Conservation (phyloP, 2,329 filamentous ascomycete species). For the Arthrobotrys sphaeroides region DNA sequence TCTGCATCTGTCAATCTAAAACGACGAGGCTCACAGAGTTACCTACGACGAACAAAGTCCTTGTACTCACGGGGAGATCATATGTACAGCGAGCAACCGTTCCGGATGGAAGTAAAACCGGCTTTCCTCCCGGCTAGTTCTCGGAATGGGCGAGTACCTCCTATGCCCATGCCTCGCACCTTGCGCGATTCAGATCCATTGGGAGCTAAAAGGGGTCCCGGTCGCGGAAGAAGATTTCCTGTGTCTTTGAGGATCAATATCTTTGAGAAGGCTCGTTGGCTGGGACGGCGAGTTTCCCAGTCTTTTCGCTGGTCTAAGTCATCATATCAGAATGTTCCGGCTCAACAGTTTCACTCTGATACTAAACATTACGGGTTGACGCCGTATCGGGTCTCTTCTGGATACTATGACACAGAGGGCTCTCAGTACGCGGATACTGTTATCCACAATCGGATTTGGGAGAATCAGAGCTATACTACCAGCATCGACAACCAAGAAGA, state of each 20-base stretch:
- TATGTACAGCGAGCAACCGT: slow-evolving; percentile 10
- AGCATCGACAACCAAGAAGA: slow-evolving; percentile 46
- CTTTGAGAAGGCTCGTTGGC: slow-evolving; percentile 32
- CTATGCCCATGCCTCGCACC: slow-evolving; percentile 33
- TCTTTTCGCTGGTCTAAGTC: slow-evolving; percentile 8
- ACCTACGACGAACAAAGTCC: slow-evolving; percentile 30
- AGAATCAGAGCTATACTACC: slow-evolving; percentile 42
- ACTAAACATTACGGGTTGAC: slow-evolving; percentile 35
- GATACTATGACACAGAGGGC: slow-evolving; percentile 18
- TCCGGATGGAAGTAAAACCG: slow-evolving; percentile 40
- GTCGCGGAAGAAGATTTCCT: slow-evolving; percentile 1
- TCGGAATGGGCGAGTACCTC: slow-evolving; percentile 4
- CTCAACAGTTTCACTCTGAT: slow-evolving; percentile 44
- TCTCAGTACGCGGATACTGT: slow-evolving; percentile 48
- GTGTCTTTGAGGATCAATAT: slow-evolving; percentile 8
- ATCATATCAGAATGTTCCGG: not conserved
- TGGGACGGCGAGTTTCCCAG: slow-evolving; percentile 37
- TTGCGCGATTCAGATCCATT: slow-evolving; percentile 36
- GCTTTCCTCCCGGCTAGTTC: slow-evolving; percentile 45
- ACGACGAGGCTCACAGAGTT: slow-evolving; percentile 33
- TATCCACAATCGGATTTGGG: slow-evolving; percentile 38
- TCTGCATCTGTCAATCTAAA: slow-evolving; percentile 18
- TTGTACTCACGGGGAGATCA: slow-evolving; percentile 13
- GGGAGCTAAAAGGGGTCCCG: slow-evolving; percentile 7
- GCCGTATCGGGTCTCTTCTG: not conserved